A percentile compares a stretch with the other conserved stretches of the same genome.
Evolutionary conservation across 129 eudicot genomes (phyloP).

Genomic region (Flaveria ramosissima): DNA sequence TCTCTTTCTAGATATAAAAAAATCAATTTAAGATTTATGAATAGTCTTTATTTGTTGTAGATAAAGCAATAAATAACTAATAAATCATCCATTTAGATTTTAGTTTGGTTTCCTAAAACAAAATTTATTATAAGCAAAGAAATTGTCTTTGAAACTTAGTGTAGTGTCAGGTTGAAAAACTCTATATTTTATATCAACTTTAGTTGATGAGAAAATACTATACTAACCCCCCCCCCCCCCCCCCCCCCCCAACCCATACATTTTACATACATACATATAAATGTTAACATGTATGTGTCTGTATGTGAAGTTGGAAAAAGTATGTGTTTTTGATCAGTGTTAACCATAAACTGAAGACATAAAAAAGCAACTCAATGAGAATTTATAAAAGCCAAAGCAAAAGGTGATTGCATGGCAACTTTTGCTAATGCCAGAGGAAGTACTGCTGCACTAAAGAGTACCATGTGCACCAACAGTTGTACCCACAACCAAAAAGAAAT

Average conservation of each 20-base stretch:
- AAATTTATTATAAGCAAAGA: background rate
- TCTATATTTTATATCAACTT: background rate
- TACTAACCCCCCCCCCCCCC: background rate
- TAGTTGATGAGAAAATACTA: background rate
- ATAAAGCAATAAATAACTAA: too few species aligned
- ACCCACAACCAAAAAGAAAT: slow-evolving; percentile 26
- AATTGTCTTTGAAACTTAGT: background rate
- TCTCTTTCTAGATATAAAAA: too few species aligned
- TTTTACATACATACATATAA: background rate
- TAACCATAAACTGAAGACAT: slow-evolving; percentile 10
- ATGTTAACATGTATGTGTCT: background rate
- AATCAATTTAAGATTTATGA: too few species aligned
- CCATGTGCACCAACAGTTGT: slow-evolving; percentile 39
- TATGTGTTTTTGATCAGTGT: background rate
- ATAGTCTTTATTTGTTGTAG: too few species aligned
- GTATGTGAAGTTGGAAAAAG: background rate
- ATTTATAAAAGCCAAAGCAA: slow-evolving; percentile 34
- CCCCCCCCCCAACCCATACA: too few species aligned
- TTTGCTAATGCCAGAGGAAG: slow-evolving; percentile 33
- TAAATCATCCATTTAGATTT: too few species aligned
- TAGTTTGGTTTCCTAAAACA: background rate
- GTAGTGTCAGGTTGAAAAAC: too few species aligned
- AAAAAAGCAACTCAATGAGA: slow-evolving; percentile 26
- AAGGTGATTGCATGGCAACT: slow-evolving; percentile 40
- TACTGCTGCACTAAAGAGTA: slow-evolving; percentile 28